A percentile compares a stretch with the other conserved stretches of the same genome.
These are phyloP conservation scores for Microcyclospora tardicrescens DNA, from an alignment of 2,329 filamentous ascomycete species.

Conservation along the genomic window DNA sequence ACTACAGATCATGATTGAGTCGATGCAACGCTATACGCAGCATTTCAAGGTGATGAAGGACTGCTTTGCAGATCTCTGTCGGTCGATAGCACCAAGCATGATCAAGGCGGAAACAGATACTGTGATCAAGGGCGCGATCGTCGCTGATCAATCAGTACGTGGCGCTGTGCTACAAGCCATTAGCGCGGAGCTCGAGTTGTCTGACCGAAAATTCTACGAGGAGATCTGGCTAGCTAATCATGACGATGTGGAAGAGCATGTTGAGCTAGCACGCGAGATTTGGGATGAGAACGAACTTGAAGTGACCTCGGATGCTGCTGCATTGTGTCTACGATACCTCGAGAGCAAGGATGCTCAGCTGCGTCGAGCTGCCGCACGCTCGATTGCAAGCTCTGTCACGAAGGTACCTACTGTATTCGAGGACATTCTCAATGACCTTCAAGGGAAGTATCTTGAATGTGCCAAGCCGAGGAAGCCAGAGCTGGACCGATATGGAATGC, in stretches of 20 bases:
- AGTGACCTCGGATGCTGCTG: constrained; percentile 50
- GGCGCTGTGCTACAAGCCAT: constrained; percentile 80
- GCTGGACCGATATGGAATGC: constrained; percentile 89
- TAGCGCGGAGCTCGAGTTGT: constrained; percentile 82
- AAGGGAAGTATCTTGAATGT: constrained; percentile 60
- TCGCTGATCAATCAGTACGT: constrained; percentile 66
- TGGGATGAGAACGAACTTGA: constrained; percentile 88
- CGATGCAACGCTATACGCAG: constrained; percentile 80
- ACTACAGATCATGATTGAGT: constrained; percentile 56
- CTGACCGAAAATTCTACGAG: constrained; percentile 70
- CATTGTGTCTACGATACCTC: constrained; percentile 58
- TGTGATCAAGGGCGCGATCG: constrained; percentile 66
- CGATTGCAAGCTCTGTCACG: constrained; percentile 61
- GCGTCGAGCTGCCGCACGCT: constrained; percentile 67
- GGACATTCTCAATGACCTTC: constrained; percentile 50
- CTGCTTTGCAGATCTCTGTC: constrained; percentile 73
- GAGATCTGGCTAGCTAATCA: constrained; percentile 91
- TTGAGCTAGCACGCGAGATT: constrained; percentile 68
- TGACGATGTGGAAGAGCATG: constrained; percentile 80
- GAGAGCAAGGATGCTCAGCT: constrained; percentile 69
- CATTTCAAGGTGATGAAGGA: constrained; percentile 95
- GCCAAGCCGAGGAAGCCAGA: constrained; percentile 72
- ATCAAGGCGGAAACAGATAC: constrained; percentile 56
- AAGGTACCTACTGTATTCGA: constrained; percentile 47
- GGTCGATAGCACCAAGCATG: constrained; percentile 75